Percentiles rank a stretch among this genome's conserved stretches.
Conservation (phyloP, 1,284 basidiomycete species). For the Heterobasidion parviporum region DNA sequence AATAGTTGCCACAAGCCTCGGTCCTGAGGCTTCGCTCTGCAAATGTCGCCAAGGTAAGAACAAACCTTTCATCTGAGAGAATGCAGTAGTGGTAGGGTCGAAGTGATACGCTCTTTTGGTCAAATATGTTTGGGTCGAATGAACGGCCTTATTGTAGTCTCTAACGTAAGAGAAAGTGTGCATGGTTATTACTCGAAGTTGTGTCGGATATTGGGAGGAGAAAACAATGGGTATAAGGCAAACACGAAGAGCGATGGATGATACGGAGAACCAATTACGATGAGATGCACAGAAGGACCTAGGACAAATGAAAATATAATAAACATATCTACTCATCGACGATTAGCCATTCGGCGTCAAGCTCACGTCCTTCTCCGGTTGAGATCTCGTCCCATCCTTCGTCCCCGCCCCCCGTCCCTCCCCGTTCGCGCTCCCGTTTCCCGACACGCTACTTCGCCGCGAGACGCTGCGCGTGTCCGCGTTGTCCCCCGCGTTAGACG, state of each 20-base stretch:
- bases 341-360: conserved; percentile 84
- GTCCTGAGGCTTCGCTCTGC: no score
- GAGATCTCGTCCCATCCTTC: conserved; percentile 71
- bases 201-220: conserved; percentile 17
- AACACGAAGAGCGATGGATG: conserved; percentile 5
- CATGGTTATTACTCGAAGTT: no score
- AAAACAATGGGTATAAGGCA: conserved; percentile 13
- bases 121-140: no score
- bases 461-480: conserved; percentile 17
- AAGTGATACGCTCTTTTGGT: no score
- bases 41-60: no score
- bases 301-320: neutral
- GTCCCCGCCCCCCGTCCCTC: conserved; percentile 38
- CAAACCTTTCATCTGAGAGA: no score
- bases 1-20: no score
- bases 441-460: conserved; percentile 38
- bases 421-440: conserved; percentile 60
- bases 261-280: neutral
- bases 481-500: conserved; percentile 15
- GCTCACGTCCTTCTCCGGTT: conserved; percentile 55
- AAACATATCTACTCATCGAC: conserved; percentile 36
- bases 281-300: neutral
- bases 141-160: no score
- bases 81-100: no score
- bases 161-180: no score